A percentile compares a stretch with the other conserved stretches of the same genome.
phyloP scores from a whole-genome alignment of 1,284 basidiomycete species.

The Puccinia polysora region DNA sequence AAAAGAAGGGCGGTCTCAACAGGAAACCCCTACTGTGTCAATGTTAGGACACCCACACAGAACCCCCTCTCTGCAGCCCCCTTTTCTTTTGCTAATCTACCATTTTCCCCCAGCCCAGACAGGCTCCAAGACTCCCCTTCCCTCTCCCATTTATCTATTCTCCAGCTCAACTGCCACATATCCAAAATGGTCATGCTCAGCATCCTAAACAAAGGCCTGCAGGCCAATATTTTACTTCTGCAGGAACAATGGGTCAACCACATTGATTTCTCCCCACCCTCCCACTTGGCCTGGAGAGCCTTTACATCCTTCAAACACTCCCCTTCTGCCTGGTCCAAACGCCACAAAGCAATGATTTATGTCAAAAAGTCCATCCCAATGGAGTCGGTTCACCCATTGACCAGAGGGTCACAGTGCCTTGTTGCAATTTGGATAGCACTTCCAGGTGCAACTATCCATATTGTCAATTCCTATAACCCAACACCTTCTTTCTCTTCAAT shows the following conservation, averaged over 20 bases:
- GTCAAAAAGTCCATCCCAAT: conserved; percentile 1
- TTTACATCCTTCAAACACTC: neutral
- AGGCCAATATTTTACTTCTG: neutral
- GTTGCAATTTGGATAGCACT: neutral
- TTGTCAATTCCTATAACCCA: conserved; percentile 21
- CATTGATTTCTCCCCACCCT: neutral
- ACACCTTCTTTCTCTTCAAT: neutral
- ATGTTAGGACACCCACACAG: neutral
- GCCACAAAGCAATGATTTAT: neutral
- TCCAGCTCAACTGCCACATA: conserved; percentile 32
- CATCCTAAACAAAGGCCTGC: neutral
- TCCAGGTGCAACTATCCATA: neutral
- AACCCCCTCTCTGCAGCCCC: neutral
- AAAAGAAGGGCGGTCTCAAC: neutral
- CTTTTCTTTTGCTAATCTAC: neutral
- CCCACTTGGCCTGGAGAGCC: neutral
- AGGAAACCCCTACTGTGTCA: neutral
- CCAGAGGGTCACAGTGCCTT: neutral
- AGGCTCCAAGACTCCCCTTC: neutral
- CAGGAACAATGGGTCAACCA: conserved; percentile 28
- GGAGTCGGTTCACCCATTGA: neutral
- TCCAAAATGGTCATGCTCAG: neutral
- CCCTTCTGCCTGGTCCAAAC: neutral
- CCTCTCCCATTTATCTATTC: neutral
- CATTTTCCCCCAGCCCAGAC: neutral